These are phyloP conservation scores for Cryptosporidium meleagridis DNA, from an alignment of 169 alveolate species.

Conservation along the genomic window DNA sequence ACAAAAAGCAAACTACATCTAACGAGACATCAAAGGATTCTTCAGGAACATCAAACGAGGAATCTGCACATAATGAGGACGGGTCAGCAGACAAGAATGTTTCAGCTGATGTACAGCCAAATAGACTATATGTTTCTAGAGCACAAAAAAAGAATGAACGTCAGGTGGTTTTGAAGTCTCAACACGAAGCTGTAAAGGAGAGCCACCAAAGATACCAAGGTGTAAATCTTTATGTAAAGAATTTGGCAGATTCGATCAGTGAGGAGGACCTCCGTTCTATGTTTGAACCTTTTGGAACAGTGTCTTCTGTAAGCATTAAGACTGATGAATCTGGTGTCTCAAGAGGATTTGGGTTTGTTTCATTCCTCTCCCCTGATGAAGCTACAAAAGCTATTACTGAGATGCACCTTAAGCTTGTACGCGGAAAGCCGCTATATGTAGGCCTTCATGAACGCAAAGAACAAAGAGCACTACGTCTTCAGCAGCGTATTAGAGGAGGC, in stretches of 20 bases:
- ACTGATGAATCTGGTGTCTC: constrained; percentile 92
- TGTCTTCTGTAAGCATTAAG: constrained; percentile 93
- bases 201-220: constrained; percentile 84
- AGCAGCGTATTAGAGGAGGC: constrained; percentile 88
- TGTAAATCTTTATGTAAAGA: constrained; percentile 92
- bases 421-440: constrained; percentile 93
- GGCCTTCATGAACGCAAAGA: constrained; percentile 93
- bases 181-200: constrained; percentile 82
- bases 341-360: constrained; percentile 97
- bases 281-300: constrained; percentile 91
- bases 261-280: constrained; percentile 88
- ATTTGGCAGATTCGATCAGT: constrained; percentile 89
- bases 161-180: constrained; percentile 87
- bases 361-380: constrained; percentile 95
- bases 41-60: constrained; percentile 21
- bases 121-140: constrained; percentile 87
- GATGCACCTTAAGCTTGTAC: constrained; percentile 91
- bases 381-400: constrained; percentile 97
- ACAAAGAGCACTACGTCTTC: constrained; percentile 89
- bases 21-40: neutral
- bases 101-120: constrained; percentile 79
- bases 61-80: constrained; percentile 51
- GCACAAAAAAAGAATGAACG: constrained; percentile 91
- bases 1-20: neutral
- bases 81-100: constrained; percentile 34